Conservation (phyloP, 768 basidiomycete genomes). For the Tulasnella sp. region DNA sequence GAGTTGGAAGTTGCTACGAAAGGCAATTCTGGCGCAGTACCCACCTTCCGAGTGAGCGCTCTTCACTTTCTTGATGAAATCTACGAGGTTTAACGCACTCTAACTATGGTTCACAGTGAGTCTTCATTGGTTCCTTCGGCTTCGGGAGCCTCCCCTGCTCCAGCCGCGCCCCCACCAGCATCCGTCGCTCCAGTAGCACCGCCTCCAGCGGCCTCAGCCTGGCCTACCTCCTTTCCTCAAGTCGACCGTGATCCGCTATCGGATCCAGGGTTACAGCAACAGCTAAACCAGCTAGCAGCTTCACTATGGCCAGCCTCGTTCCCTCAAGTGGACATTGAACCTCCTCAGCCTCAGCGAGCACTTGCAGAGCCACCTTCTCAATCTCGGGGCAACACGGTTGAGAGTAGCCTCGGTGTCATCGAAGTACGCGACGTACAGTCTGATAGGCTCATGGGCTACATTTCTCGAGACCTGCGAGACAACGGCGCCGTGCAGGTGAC, state of each 20-base stretch:
- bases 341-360: too few species aligned
- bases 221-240: not conserved
- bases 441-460: not conserved
- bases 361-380: not conserved
- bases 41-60: not conserved
- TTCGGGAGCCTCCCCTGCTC: not conserved
- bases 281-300: too few species aligned
- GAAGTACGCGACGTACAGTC: not conserved
- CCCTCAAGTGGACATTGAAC: too few species aligned
- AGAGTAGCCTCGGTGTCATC: not conserved
- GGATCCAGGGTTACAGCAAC: too few species aligned
- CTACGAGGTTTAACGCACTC: not conserved
- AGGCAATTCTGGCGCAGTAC: not conserved
- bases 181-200: not conserved
- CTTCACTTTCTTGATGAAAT: not conserved
- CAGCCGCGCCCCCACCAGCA: not conserved
- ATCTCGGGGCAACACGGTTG: not conserved
- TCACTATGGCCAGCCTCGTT: too few species aligned
- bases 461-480: not conserved
- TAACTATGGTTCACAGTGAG: not conserved
- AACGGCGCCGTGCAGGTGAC: not conserved
- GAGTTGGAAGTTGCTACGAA: not conserved
- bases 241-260: not conserved
- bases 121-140: not conserved
- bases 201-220: not conserved